phyloP scores from a whole-genome alignment of 2,329 filamentous ascomycete genomes.

The Aspergillus tubingensis region DNA sequence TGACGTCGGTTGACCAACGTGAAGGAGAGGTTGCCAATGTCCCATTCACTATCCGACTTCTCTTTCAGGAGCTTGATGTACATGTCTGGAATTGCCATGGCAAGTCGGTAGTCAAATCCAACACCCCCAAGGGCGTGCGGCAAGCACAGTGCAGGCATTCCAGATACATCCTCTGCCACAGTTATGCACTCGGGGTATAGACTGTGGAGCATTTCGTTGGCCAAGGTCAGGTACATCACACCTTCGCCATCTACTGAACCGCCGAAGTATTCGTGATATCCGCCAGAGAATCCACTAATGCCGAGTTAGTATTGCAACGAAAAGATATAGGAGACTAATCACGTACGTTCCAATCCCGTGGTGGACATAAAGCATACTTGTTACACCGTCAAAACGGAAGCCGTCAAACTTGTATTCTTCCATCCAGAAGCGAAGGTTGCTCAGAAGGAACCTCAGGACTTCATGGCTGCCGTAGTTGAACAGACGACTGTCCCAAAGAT shows the following conservation, averaged over 20 bases:
- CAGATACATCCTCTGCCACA: conserved; percentile 94
- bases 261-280: conserved; percentile 98
- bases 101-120: conserved; percentile 94
- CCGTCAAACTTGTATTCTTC: conserved; percentile 96
- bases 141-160: conserved; percentile 95
- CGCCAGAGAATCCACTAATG: conserved; percentile 84
- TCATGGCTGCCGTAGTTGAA: conserved; percentile 98
- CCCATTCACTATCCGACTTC: conserved; percentile 86
- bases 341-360: conserved; percentile 95
- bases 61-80: conserved; percentile 99
- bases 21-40: conserved; percentile 79
- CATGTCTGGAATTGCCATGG: conserved; percentile 97
- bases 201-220: conserved; percentile 92
- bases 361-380: conserved; percentile 94
- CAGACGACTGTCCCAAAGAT: conserved; percentile 91
- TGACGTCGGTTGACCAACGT: conserved; percentile 91
- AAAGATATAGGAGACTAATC: background rate
- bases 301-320: conserved; percentile 4
- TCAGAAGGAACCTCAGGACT: conserved; percentile 91
- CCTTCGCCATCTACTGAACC: conserved; percentile 86
- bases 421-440: conserved; percentile 98
- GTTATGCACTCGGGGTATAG: conserved; percentile 87
- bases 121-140: conserved; percentile 83
- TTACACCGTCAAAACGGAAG: conserved; percentile 97
- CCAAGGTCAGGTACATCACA: conserved; percentile 91